Evolutionary conservation across 257 asterid species (phyloP).

Genomic region (Linderniella brevidens): DNA sequence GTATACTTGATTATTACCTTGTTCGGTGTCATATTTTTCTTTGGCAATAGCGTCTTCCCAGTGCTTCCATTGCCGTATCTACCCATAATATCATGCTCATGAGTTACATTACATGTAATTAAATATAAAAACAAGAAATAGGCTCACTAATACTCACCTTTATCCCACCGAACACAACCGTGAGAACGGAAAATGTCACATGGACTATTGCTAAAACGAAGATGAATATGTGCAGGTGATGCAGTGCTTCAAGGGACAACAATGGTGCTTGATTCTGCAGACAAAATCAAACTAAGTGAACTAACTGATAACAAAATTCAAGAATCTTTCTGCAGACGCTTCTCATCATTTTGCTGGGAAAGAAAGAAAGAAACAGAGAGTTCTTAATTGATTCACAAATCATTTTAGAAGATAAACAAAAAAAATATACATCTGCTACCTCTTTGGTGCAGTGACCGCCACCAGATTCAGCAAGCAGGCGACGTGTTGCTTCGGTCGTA

Average conservation of each 20-base stretch:
- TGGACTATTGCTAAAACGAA: slow-evolving; percentile 81
- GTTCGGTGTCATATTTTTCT: slow-evolving; percentile 27
- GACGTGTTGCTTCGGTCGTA: slow-evolving; percentile 18
- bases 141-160: slow-evolving; percentile 24
- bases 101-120: slow-evolving; percentile 2
- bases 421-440: slow-evolving; percentile 17
- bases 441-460: slow-evolving; percentile 36
- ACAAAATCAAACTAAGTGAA: neutral
- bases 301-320: neutral
- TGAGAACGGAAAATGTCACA: slow-evolving; percentile 65
- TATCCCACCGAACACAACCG: slow-evolving; percentile 59
- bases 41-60: slow-evolving; percentile 80
- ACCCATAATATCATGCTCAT: slow-evolving; percentile 8
- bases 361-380: neutral
- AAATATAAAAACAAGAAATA: slow-evolving; percentile 2
- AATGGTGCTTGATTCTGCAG: slow-evolving; percentile 53
- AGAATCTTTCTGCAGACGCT: no score
- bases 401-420: neutral
- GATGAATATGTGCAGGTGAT: slow-evolving; percentile 70
- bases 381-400: neutral
- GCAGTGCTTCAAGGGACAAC: slow-evolving; percentile 61
- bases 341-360: neutral
- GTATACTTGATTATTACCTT: slow-evolving; percentile 25
- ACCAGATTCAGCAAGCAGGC: slow-evolving; percentile 39
- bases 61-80: slow-evolving; percentile 90